phyloP scores from a whole-genome alignment of 2,329 filamentous ascomycete species.

The Paracoccidioides lutzii region DNA sequence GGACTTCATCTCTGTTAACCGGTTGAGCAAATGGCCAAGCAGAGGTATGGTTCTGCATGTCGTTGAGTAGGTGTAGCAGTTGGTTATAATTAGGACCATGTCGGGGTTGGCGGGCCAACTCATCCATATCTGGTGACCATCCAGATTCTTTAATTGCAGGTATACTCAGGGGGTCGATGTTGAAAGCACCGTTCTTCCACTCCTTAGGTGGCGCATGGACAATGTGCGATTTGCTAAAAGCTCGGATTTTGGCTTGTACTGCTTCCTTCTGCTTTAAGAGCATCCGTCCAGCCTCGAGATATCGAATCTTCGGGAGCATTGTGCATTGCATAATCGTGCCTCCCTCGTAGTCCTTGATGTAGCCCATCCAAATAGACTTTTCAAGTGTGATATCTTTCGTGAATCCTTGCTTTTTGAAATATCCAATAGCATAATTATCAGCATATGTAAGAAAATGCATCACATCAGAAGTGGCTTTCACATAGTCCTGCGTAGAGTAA shows the following conservation, averaged over 20 bases:
- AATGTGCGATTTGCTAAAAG: slow-evolving; percentile 77
- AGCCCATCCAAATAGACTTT: slow-evolving; percentile 91
- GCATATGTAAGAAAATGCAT: slow-evolving; percentile 99
- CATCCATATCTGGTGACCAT: slow-evolving; percentile 97
- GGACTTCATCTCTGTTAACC: slow-evolving; percentile 88
- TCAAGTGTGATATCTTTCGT: slow-evolving; percentile 96
- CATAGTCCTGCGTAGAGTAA: slow-evolving; percentile 52
- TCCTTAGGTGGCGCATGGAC: slow-evolving; percentile 73
- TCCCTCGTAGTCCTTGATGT: slow-evolving; percentile 98
- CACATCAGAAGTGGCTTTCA: slow-evolving; percentile 88
- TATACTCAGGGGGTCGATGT: slow-evolving; percentile 77
- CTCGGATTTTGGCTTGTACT: slow-evolving; percentile 86
- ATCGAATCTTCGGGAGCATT: slow-evolving; percentile 89
- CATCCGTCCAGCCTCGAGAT: slow-evolving; percentile 87
- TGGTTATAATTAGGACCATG: slow-evolving; percentile 95
- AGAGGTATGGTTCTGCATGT: slow-evolving; percentile 83
- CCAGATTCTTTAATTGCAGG: slow-evolving; percentile 81
- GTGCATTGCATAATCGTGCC: slow-evolving; percentile 99
- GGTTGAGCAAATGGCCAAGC: slow-evolving; percentile 92
- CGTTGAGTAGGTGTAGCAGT: slow-evolving; percentile 80
- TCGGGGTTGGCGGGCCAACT: slow-evolving; percentile 82
- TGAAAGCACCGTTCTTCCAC: slow-evolving; percentile 62
- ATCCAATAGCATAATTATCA: slow-evolving; percentile 97
- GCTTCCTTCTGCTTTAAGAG: slow-evolving; percentile 93
- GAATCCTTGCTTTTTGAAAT: slow-evolving; percentile 98